These are phyloP conservation scores for Spinellus fusiger DNA, from an alignment of 192 early-diverging fungal species.

Conservation along the genomic window DNA sequence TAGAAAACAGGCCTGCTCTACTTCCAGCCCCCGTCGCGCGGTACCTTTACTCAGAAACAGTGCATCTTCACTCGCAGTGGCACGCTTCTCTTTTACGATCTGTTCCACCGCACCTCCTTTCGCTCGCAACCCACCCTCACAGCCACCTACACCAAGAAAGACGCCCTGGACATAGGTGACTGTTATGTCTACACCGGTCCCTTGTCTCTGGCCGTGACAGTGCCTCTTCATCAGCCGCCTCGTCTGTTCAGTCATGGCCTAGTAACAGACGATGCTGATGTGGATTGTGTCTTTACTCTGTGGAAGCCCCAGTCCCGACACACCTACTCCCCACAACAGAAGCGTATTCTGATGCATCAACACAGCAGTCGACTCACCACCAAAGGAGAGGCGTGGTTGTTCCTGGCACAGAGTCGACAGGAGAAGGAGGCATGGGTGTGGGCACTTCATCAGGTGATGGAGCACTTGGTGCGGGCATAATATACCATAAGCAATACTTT, in stretches of 20 bases:
- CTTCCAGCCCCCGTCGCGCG: constrained; percentile 8
- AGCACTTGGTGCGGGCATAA: constrained; percentile 8
- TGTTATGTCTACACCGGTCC: constrained; percentile 24
- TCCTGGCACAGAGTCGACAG: constrained; percentile 17
- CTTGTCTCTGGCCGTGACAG: not conserved
- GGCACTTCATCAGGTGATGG: constrained; percentile 15
- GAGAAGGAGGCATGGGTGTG: constrained; percentile 32
- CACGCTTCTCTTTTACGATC: constrained; percentile 12
- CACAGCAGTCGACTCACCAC: constrained; percentile 4
- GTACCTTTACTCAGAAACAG: constrained; percentile 19
- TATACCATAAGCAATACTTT: not conserved
- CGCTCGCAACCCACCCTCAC: not conserved
- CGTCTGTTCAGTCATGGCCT: constrained; percentile 17
- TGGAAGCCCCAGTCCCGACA: constrained; percentile 13
- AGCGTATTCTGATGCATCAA: constrained; percentile 4
- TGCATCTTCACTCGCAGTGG: constrained; percentile 19
- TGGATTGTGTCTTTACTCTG: constrained; percentile 21
- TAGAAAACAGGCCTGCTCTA: constrained; percentile 30
- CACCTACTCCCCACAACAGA: not conserved
- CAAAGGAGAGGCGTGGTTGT: constrained; percentile 1
- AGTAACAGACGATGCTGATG: constrained; percentile 11
- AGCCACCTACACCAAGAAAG: constrained; percentile 1
- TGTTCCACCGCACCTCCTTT: not conserved
- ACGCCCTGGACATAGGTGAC: constrained; percentile 16
- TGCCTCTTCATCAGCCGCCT: not conserved